These are phyloP conservation scores for Talaromyces sp. DNA, from an alignment of 2,329 filamentous ascomycete species.

Conservation along the genomic window DNA sequence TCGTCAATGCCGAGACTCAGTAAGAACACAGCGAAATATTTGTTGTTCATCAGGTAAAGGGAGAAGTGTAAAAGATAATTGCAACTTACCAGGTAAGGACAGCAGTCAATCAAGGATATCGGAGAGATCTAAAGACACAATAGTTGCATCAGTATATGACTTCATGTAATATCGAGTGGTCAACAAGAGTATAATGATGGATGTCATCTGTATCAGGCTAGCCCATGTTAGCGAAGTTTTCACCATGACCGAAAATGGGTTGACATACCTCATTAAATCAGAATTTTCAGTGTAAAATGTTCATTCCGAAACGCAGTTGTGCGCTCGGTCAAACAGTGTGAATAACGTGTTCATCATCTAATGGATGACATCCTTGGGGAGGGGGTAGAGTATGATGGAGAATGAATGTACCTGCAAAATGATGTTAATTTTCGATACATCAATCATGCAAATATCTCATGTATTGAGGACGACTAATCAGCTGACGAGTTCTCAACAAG, in stretches of 20 bases:
- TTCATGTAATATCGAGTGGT: neutral
- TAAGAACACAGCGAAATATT: conserved; percentile 64
- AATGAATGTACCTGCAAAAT: conserved; percentile 18
- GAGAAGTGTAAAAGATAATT: neutral
- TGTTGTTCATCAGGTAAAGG: conserved; percentile 53
- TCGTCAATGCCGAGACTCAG: conserved; percentile 59
- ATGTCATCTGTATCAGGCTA: conserved; percentile 43
- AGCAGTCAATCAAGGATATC: neutral
- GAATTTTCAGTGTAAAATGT: conserved; percentile 63
- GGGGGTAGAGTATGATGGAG: conserved; percentile 26
- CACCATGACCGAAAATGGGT: conserved; percentile 8
- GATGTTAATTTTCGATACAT: conserved; percentile 4
- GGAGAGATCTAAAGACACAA: conserved; percentile 6
- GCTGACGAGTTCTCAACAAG: conserved; percentile 69
- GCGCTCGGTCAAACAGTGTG: conserved; percentile 65
- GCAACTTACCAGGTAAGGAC: conserved; percentile 1
- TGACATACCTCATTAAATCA: conserved; percentile 64
- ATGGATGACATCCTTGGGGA: conserved; percentile 36
- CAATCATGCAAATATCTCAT: neutral
- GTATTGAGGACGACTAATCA: conserved; percentile 39
- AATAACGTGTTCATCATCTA: conserved; percentile 65
- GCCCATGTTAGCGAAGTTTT: conserved; percentile 13
- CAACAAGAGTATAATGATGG: conserved; percentile 7
- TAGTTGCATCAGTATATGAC: conserved; percentile 6
- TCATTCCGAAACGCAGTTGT: conserved; percentile 54